phyloP scores from a whole-genome alignment of 176 grass and related monocot species.

The Phoenix dactylifera region DNA sequence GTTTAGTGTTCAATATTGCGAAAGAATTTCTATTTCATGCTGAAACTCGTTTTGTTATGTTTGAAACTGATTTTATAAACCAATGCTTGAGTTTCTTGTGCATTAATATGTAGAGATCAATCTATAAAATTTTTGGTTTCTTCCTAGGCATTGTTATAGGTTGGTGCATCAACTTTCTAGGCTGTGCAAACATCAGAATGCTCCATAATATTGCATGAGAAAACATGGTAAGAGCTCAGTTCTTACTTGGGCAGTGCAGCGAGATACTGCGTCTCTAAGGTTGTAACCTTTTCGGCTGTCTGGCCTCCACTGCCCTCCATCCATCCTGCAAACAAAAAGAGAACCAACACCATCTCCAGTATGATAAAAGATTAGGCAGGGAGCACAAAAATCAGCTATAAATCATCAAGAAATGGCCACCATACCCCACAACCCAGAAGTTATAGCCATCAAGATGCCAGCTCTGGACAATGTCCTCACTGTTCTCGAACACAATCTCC shows the following conservation, averaged over 20 bases:
- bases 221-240: background rate
- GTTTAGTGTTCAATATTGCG: too few relatives aligned
- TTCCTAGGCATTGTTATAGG: too few relatives aligned
- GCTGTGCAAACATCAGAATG: too few relatives aligned
- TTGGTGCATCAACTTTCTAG: too few relatives aligned
- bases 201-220: background rate
- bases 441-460: constrained; percentile 85
- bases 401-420: too few relatives aligned
- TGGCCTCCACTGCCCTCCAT: constrained; percentile 51
- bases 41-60: too few relatives aligned
- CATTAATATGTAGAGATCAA: too few relatives aligned
- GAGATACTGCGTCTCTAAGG: constrained; percentile 56
- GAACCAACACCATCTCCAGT: background rate
- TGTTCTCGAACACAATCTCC: constrained; percentile 76
- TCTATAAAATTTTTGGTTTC: too few relatives aligned
- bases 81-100: too few relatives aligned
- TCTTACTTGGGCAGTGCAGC: constrained; percentile 69
- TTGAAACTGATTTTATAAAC: too few relatives aligned
- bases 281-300: constrained; percentile 60
- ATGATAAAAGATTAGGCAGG: background rate
- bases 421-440: constrained; percentile 76
- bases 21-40: too few relatives aligned
- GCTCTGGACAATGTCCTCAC: constrained; percentile 47
- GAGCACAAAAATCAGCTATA: too few relatives aligned
- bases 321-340: constrained; percentile 35